Percentiles rank a stretch among this genome's conserved stretches.
phyloP scores from a whole-genome alignment of 306 rosid species.

The Macrotyloma uniflorum region DNA sequence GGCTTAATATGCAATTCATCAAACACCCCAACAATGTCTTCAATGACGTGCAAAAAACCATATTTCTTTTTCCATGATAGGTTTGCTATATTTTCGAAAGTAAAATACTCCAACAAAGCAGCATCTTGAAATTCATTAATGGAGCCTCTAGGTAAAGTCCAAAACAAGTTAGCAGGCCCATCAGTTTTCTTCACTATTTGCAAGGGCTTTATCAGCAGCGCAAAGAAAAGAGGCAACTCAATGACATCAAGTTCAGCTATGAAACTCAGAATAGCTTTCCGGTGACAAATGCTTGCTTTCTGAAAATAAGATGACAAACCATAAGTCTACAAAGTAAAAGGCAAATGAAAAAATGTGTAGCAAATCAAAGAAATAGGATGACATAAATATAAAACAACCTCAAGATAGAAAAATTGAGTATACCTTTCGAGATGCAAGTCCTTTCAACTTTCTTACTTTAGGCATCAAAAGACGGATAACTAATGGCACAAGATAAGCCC shows the following conservation, averaged over 20 bases:
- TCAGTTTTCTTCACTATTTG: constrained; percentile 62
- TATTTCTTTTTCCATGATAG: constrained; percentile 82
- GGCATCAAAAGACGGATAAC: constrained; percentile 87
- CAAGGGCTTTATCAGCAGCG: constrained; percentile 78
- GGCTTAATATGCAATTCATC: constrained; percentile 78
- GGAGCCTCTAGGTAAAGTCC: constrained; percentile 56
- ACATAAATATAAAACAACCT: constrained; percentile 14
- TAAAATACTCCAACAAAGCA: constrained; percentile 67
- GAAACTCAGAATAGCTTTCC: constrained; percentile 86
- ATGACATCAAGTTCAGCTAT: constrained; percentile 73
- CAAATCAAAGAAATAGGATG: background rate
- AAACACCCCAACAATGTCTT: constrained; percentile 84
- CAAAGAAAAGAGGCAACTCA: constrained; percentile 90
- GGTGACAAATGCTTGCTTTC: constrained; percentile 80
- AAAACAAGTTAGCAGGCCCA: constrained; percentile 64
- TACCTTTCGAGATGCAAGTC: constrained; percentile 89
- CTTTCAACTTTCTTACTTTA: constrained; percentile 82
- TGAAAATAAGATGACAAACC: constrained; percentile 37
- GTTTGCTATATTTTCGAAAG: constrained; percentile 56
- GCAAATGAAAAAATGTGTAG: constrained; percentile 3
- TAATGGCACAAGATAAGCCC: constrained; percentile 70
- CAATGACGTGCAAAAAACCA: constrained; percentile 87
- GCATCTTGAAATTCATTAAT: constrained; percentile 51
- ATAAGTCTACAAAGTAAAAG: constrained; percentile 26
- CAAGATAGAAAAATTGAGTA: background rate